Evolutionary conservation across 768 basidiomycete species (phyloP).

Genomic region (Scleroderma bovista): DNA sequence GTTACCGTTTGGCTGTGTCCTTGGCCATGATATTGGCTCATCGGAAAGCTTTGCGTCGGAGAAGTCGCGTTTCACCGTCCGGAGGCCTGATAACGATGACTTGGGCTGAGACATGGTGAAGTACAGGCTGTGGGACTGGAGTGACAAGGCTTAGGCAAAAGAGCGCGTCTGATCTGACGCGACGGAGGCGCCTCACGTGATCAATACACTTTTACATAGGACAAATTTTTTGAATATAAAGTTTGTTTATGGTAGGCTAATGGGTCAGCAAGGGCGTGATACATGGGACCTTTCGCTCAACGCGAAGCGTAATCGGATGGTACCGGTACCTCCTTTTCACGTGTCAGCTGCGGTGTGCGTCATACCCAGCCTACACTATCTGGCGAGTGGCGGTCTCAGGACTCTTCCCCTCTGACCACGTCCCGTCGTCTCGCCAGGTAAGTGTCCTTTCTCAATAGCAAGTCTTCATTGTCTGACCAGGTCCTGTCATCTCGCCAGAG

Average conservation of each 20-base stretch:
- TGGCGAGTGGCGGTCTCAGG: not conserved
- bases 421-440: not conserved
- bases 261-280: not conserved
- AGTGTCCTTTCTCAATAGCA: not conserved
- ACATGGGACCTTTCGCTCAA: not conserved
- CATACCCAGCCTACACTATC: not conserved
- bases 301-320: not conserved
- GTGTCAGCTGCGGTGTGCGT: not conserved
- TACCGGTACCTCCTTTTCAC: not conserved
- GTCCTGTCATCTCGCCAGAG: not conserved
- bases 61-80: slow-evolving; percentile 58
- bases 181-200: too few relatives aligned
- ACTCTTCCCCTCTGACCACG: too few relatives aligned
- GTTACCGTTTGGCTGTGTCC: slow-evolving; percentile 27
- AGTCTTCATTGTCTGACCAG: not conserved
- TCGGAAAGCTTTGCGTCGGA: slow-evolving; percentile 39
- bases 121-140: too few relatives aligned
- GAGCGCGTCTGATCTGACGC: too few relatives aligned
- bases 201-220: too few relatives aligned
- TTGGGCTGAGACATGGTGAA: slow-evolving; percentile 30
- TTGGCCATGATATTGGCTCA: slow-evolving; percentile 38
- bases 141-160: too few relatives aligned
- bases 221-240: not conserved
- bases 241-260: not conserved
- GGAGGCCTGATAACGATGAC: slow-evolving; percentile 50